Base-by-base conservation (phyloP, 1,139 yeast species). In the Candida sp. region DNA sequence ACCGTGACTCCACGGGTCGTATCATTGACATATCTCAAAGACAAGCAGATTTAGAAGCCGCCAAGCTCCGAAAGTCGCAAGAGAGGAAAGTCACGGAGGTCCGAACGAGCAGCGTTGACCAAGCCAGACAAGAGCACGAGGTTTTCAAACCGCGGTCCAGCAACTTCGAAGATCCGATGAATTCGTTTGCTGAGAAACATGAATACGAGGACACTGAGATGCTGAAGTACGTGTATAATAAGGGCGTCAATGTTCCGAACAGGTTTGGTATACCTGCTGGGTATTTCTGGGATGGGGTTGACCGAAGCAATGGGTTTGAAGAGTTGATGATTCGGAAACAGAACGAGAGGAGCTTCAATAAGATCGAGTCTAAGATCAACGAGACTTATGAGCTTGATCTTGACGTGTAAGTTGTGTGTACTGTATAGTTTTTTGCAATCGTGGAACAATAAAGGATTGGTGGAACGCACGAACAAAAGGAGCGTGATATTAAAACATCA, bases 251-350 rank as follows among this genome's bases (percentile, higher is more conserved):
- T 50, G 83, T 90, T 0, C 82, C 82, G 27, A 93, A 93, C 63
- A 68, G 98, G 54, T 93, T 90, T 67, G 80, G 80, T 3, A 86
- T 93, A 22, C 71, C 72, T 5, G 96, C 98, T 0, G 98, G 98
- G 0, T 75, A 77, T 57, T 74, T 90, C 51, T 93, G 98, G 98
- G 98, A 93, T 65, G 98, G 98, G 0, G 86, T 92, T 0, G 96
- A 91, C 67, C 73, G 98, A 53, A 84, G 96, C 0, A 93, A 88
- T 63, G 98, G 98, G n/a, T 93, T 89, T 68, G 98, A 93, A 63
- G 73, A 72, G 46, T 72, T 78, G 54, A 80, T 89, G 76, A 77
- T 90, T 62, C 73, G 80, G 38, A 81, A 78, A 55, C 81, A 83
- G 50, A 77, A 73, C 32, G 87, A 85, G 48, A 51, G 60, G 7